Conservation (phyloP, 2,329 filamentous ascomycete species). For the Lecanoromycetidae sp. region DNA sequence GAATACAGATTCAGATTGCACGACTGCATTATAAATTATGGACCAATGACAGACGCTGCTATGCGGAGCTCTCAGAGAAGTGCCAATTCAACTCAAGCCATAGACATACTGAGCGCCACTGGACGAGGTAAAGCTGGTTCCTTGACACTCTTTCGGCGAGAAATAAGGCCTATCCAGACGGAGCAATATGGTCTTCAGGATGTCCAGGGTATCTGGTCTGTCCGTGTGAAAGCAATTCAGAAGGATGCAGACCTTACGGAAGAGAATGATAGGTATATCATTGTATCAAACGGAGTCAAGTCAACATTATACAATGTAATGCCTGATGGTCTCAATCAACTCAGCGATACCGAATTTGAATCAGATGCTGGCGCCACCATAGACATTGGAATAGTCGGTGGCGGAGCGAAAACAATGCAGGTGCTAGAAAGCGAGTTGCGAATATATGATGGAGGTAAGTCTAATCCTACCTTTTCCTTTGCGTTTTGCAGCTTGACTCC, state of each 20-base stretch:
- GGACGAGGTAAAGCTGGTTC: constrained; percentile 50
- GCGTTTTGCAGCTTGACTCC: background rate
- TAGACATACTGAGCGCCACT: constrained; percentile 43
- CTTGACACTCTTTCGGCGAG: constrained; percentile 63
- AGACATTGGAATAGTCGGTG: constrained; percentile 72
- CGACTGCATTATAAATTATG: constrained; percentile 65
- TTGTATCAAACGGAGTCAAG: constrained; percentile 65
- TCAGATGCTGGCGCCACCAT: constrained; percentile 76
- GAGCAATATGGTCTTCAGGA: constrained; percentile 60
- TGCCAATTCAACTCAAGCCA: constrained; percentile 20
- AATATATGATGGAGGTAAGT: constrained; percentile 77
- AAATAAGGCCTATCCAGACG: constrained; percentile 61
- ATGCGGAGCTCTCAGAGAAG: constrained; percentile 45
- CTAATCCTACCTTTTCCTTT: background rate
- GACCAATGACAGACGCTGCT: constrained; percentile 64
- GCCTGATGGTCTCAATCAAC: constrained; percentile 57
- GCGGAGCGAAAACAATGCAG: constrained; percentile 71
- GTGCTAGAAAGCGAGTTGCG: constrained; percentile 76
- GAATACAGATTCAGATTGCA: constrained; percentile 64
- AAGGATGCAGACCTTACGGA: constrained; percentile 19
- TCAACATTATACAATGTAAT: constrained; percentile 68
- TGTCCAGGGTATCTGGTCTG: constrained; percentile 68
- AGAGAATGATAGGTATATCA: constrained; percentile 67
- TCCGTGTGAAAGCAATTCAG: constrained; percentile 48
- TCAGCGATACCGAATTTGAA: constrained; percentile 82